Conservation (phyloP, 441 rosid species). For the Erodium trifolium region DNA sequence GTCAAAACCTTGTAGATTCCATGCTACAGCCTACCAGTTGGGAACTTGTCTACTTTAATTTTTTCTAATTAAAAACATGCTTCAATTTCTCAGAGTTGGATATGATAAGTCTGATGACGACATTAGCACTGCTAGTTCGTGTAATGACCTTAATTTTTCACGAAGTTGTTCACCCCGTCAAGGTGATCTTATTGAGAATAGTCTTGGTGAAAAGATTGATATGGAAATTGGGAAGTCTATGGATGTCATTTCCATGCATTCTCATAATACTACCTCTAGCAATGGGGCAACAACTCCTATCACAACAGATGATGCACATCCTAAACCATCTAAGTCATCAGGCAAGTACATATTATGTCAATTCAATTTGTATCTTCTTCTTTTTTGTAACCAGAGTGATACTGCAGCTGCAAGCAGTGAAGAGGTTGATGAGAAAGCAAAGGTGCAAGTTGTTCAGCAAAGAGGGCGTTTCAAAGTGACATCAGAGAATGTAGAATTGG, state of each 20-base stretch:
- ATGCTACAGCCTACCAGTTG: background rate
- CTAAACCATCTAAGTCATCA: background rate
- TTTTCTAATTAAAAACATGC: conserved; percentile 13
- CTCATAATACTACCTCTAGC: background rate
- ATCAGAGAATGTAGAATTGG: conserved; percentile 78
- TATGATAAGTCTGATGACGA: conserved; percentile 67
- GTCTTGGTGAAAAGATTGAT: conserved; percentile 22
- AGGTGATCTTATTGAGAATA: conserved; percentile 29
- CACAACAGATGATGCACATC: background rate
- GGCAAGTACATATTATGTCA: background rate
- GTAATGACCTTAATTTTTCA: conserved; percentile 28
- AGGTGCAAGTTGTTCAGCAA: conserved; percentile 84
- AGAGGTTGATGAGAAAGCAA: conserved; percentile 53
- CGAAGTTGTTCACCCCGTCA: conserved; percentile 31
- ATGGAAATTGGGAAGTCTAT: conserved; percentile 25
- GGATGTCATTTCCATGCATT: background rate
- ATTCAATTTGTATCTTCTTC: background rate
- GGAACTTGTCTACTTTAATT: background rate
- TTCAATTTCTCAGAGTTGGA: conserved; percentile 31
- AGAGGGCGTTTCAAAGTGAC: conserved; percentile 96
- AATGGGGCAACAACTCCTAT: conserved; percentile 3
- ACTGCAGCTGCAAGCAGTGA: conserved; percentile 7
- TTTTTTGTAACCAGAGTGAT: background rate
- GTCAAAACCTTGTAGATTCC: background rate
- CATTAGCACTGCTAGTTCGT: conserved; percentile 44